Conservation (phyloP, 768 basidiomycete genomes). For the Termitomyces sp. region DNA sequence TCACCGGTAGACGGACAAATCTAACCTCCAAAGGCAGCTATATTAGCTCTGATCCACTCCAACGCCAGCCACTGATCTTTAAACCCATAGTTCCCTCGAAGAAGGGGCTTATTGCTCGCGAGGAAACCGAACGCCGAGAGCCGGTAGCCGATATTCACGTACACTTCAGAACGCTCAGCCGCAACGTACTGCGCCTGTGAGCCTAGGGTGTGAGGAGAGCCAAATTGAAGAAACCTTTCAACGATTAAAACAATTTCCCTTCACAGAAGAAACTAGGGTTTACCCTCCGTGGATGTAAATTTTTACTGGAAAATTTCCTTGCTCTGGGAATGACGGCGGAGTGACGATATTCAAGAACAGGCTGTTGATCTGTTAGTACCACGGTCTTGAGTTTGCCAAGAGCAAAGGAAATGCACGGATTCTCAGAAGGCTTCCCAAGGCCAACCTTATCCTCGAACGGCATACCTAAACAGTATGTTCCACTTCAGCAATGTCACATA, state of each 20-base stretch:
- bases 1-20: not conserved
- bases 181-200: constrained; percentile 67
- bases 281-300: constrained; percentile 80
- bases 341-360: constrained; percentile 63
- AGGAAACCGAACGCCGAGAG: constrained; percentile 77
- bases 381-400: not conserved
- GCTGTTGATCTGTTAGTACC: constrained; percentile 24
- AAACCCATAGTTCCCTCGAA: constrained; percentile 79
- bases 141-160: constrained; percentile 77
- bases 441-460: constrained; percentile 61
- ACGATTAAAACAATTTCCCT: not conserved
- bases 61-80: constrained; percentile 81
- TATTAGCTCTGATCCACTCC: constrained; percentile 70
- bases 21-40: constrained; percentile 62
- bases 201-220: constrained; percentile 61
- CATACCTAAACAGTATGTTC: constrained; percentile 27
- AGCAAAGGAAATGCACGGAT: constrained; percentile 43
- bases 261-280: not conserved
- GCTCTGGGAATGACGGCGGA: constrained; percentile 48
- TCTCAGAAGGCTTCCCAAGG: constrained; percentile 63
- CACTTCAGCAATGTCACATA: not conserved
- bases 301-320: constrained; percentile 54
- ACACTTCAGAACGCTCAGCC: constrained; percentile 61
- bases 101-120: constrained; percentile 54
- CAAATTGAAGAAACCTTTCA: constrained; percentile 70